Evolutionary conservation across 306 rosid genomes (phyloP), one percentile per base, ranked within the genome.

Genomic region (Trifolium dubium): DNA sequence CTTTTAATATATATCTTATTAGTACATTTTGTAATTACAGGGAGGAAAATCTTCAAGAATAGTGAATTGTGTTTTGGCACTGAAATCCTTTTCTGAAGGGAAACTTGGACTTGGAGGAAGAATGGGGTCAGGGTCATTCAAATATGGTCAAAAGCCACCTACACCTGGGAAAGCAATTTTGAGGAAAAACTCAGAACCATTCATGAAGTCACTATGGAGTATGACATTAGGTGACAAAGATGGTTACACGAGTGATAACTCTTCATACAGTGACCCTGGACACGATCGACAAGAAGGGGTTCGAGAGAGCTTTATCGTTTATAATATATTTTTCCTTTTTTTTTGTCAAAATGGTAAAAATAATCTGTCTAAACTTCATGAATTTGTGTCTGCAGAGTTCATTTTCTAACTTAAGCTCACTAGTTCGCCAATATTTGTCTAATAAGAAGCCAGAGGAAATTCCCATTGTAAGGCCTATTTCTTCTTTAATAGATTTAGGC

Each of bases 11-110:
- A 55, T 39, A 63, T 54, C 59, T 40, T 63, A 30, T n/a, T 74
- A 23, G 31, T 50, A 66, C 31, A 8, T 68, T 46, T 2, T 18
- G 69, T 49, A 41, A 61, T 54, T 58, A 46, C 67, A 94, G 99
- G 99, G 96, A 82, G 99, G 99, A 41, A 95, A 92, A 60, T 83
- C 90, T 51, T 84, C 89, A 30, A 90, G 96, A 86, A 49, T 92
- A 69, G 97, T 95, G 77, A 77, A 84, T 82, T 88, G 96, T 58
- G 92, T 92, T 47, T 81, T 90, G 32, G 99, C 92, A 12, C 81
- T 95, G 28, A 90, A 92, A 78, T 95, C 98, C 13, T 85, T 77
- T 71, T 75, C 81, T 13, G 91, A 87, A 28, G 76, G 93, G 96
- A 90, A 85, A 78, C 80, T 71, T 47, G 90, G 83, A 78, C 80